phyloP scores from a whole-genome alignment of 345 rosid genomes.

The Erysimum cheiranthoides region DNA sequence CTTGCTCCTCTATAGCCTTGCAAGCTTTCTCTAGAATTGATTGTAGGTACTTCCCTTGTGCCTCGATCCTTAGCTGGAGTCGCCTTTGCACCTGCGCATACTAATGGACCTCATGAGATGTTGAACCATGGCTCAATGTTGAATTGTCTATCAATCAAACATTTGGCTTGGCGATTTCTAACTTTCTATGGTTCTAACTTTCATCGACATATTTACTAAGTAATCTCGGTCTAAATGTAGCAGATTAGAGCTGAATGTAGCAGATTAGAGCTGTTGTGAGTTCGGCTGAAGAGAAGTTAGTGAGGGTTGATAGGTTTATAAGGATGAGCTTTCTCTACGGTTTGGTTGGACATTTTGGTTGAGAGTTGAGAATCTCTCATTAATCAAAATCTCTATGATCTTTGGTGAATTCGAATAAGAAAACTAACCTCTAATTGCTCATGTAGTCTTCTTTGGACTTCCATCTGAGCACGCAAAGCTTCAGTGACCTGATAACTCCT shows the following conservation, averaged over 20 bases:
- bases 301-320: background rate
- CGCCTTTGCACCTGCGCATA: constrained; percentile 77
- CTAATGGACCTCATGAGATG: constrained; percentile 8
- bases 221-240: background rate
- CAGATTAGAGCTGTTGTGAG: no score
- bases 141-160: background rate
- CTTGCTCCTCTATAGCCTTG: constrained; percentile 80
- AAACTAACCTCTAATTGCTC: constrained; percentile 91
- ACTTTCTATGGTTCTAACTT: background rate
- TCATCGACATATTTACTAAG: background rate
- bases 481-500: constrained; percentile 90
- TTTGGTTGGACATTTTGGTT: background rate
- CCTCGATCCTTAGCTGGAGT: constrained; percentile 86
- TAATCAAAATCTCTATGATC: background rate
- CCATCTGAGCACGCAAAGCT: constrained; percentile 96
- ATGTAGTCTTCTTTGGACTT: constrained; percentile 91
- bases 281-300: no score
- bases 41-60: constrained; percentile 89
- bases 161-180: background rate
- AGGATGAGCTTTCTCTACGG: background rate
- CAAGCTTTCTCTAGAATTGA: constrained; percentile 91
- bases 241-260: no score
- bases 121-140: constrained; percentile 17
- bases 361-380: background rate
- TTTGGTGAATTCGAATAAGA: background rate